Base-by-base conservation (phyloP, 2,329 filamentous ascomycete species). In the Fusarium mangiferae region DNA sequence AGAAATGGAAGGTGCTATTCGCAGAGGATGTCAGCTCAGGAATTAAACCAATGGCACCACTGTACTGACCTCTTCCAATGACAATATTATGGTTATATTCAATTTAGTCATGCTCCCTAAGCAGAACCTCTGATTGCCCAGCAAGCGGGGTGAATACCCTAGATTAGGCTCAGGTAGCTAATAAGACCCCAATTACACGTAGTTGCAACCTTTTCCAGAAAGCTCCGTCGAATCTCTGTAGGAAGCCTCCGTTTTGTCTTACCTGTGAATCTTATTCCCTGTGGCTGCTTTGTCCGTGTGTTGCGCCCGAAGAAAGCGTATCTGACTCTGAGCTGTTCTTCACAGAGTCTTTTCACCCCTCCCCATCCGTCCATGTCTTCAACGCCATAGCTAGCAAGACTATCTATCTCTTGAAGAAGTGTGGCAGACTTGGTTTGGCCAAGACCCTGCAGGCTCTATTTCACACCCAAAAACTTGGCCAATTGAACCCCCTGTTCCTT, bases 361-460 rank as follows among this genome's bases (percentile, higher is more conserved):
- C 3, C 0, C 49, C 18, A 52, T 26, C 5, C 24, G 0, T 15
- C n/a, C 30, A 36, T 44, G 1, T 44, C 24, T 26, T 26, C 42
- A 3, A 13, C 6, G 11, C 1, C 13, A 0, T 11, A 12, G 1
- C 7, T 45, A 3, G 5, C 11, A 1, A 20, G 7, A 9, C 6
- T 4, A 26, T 26, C 1, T 2, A 13, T 20, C 20, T 45, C n/a
- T 20, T 13, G 24, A 9, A 26, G 17, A 9, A 45, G 42, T 13
- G 5, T 26, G 38, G 1, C 38, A 3, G 38, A 39, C 3, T 22
- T 39, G 11, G 38, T 10, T 7, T 20, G 10, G 11, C 20, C 20
- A 8, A 39, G 38, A 13, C 12, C 20, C 1, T 22, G 11, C 0
- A 22, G 38, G 38, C 4, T 22, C 6, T 20, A 3, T 39, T 13